A percentile compares a stretch with the other conserved stretches of the same genome.
Conservation (phyloP, 345 rosid species). For the Eucalyptus regnans region DNA sequence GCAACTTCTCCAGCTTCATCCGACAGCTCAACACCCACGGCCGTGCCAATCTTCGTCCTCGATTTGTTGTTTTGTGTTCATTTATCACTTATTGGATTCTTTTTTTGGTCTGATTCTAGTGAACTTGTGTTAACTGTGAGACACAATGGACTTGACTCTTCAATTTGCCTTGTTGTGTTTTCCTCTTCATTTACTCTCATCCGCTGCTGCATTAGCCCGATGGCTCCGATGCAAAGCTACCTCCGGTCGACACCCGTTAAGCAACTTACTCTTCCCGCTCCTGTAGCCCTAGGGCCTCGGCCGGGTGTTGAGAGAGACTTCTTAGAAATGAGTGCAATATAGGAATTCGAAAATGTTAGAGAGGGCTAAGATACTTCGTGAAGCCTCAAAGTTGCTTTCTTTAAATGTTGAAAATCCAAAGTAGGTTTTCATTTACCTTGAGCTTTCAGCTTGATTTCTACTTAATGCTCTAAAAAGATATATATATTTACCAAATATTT, state of each 20-base stretch:
- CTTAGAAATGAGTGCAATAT: background rate
- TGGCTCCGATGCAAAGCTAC: background rate
- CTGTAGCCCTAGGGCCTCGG: background rate
- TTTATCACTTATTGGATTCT: background rate
- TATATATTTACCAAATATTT: too few relatives aligned
- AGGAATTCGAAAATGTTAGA: background rate
- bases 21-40: conserved; percentile 65
- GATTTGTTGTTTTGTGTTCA: background rate
- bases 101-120: background rate
- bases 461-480: too few relatives aligned
- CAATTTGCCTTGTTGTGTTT: background rate
- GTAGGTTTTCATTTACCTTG: rapidly evolving
- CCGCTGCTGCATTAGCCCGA: background rate
- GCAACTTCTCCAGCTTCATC: conserved; percentile 59
- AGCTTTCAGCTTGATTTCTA: background rate
- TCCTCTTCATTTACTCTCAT: background rate
- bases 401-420: background rate
- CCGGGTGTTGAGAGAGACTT: background rate
- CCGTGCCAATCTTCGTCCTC: background rate
- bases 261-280: background rate
- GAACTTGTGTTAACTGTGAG: background rate
- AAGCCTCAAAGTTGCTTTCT: background rate
- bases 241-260: background rate
- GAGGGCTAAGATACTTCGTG: background rate
- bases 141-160: background rate